Base-by-base conservation (phyloP, 345 rosid genomes). In the Brassica cretica region DNA sequence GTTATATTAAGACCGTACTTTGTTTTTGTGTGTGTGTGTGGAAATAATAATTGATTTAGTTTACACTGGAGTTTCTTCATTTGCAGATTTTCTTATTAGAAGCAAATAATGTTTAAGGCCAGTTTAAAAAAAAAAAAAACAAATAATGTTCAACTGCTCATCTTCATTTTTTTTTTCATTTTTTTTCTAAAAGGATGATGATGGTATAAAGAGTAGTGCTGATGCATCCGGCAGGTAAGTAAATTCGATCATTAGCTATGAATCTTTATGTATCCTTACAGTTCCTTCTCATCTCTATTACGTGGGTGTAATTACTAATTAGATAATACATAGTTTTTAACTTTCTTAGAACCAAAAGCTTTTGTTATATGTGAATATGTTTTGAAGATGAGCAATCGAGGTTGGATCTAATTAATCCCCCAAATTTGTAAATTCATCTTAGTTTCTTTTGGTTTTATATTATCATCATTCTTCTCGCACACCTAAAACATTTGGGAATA, bases 161-260 rank as follows among this genome's bases (percentile, higher is more conserved):
- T 59, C 55, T 66, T 69, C 24, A 39, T 21, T 67, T 19, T 66
- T 21, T 69, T 24, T 6, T 64, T 46, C 24, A 21, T 58, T 46
- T 37, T 58, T 59, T 61, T 80, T 61, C 71, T 55, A 18, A 73
- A 11, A 72, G 78, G 60, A 33, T 79, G 75, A 62, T 62, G 71
- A 74, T 37, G 73, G 62, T 18, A 78, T 79, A 1, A 76, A 71
- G 76, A 56, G 71, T 73, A 49, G 78, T 73, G 72, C 60, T 74
- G 87, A 81, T 85, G 87, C 83, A 72, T 83, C 91, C 75, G 89
- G 91, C 89, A 83, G 85, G 88, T 85, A 68, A 78, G 56, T 66
- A 70, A 70, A 11, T 24, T 67, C 10, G 18, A 65, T 10, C 66
- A 66, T 10, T 53, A 60, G 30, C 49, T 49, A 8, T 27, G 14